Base-by-base conservation (phyloP, 805 yeast genomes). In the Barnettozyma vustinii region DNA sequence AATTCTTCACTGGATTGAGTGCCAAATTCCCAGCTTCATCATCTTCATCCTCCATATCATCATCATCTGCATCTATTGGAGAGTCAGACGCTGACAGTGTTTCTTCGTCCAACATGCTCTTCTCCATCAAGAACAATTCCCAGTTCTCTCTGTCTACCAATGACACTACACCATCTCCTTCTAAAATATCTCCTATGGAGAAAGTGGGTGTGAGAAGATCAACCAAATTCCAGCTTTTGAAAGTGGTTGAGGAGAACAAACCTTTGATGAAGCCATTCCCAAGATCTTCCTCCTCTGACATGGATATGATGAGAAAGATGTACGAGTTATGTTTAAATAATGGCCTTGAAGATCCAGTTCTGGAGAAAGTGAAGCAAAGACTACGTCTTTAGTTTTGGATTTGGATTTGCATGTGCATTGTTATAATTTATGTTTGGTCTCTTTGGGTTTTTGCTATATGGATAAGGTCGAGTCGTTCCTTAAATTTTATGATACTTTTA, bases 261-360 rank as follows among this genome's bases (percentile, higher is more conserved):
- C 30, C 32, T 25, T 13, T 40, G 19, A 27, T 36, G 42, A 16
- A n/a, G 9, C 37, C 18, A 41, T 23, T 26, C 25, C 26, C 42
- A 46, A 25, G 36, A 15, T 13, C 35, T 13, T 20, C 32, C 2
- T 15, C 16, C 27, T 30, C 39, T 16, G 64, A 60, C 40, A 41
- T 45, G 20, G 61, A 56, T 1, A 43, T 60, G 36, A 48, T 60
- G 36, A 51, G 51, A 47, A 45, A 46, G 16, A 36, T 60, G 42
- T 59, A 57, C 37, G 55, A 57, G 32, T 43, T 60, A 5, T 60
- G 64, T 45, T 10, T 59, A 19, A 48, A 44, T 15, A 57, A 55
- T n/a, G 57, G 54, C 0, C 42, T 60, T 6, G 40, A 44, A 8
- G 57, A 58, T 45, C 57, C 59, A n/a, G 15, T 60, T 12, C 9